A percentile compares a stretch with the other conserved stretches of the same genome.
Conservation (phyloP, 2,329 filamentous ascomycete genomes). For the Ascochyta lentis region DNA sequence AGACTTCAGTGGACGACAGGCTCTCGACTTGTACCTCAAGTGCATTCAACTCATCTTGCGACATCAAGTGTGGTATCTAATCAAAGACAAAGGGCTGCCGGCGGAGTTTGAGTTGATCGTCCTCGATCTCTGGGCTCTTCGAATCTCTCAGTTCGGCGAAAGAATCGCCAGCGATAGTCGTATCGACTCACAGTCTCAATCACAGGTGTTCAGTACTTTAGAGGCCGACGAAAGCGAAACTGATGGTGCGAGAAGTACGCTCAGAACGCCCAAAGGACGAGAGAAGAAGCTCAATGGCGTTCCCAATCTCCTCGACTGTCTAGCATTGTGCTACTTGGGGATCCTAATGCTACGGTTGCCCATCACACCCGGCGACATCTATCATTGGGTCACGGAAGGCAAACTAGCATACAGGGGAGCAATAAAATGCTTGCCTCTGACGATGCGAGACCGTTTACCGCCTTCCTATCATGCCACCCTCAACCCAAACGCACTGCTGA, state of each 20-base stretch:
- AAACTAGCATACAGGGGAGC: conserved; percentile 76
- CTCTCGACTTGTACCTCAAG: conserved; percentile 80
- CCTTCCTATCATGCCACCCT: conserved; percentile 66
- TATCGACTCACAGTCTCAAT: conserved; percentile 53
- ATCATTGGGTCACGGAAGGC: conserved; percentile 68
- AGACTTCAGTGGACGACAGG: conserved; percentile 71
- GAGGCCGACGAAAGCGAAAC: conserved; percentile 53
- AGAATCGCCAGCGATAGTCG: conserved; percentile 48
- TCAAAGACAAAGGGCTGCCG: conserved; percentile 70
- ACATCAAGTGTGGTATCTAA: conserved; percentile 78
- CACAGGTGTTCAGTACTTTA: conserved; percentile 65
- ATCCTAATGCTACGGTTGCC: conserved; percentile 77
- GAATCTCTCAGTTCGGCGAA: conserved; percentile 65
- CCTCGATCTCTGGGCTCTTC: conserved; percentile 83
- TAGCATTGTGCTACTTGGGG: conserved; percentile 82
- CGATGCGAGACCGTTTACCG: conserved; percentile 71
- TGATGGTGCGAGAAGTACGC: conserved; percentile 34
- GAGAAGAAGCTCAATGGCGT: conserved; percentile 58
- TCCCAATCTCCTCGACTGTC: conserved; percentile 75
- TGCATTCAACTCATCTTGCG: conserved; percentile 84
- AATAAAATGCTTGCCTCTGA: conserved; percentile 62
- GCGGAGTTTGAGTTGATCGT: conserved; percentile 79
- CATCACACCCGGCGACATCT: conserved; percentile 75
- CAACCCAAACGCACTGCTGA: conserved; percentile 58
- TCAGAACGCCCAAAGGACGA: conserved; percentile 38